Percentiles rank a stretch among this genome's conserved stretches.
Conservation (phyloP, 2,329 filamentous ascomycete genomes). For the Aureobasidium mangrovei region DNA sequence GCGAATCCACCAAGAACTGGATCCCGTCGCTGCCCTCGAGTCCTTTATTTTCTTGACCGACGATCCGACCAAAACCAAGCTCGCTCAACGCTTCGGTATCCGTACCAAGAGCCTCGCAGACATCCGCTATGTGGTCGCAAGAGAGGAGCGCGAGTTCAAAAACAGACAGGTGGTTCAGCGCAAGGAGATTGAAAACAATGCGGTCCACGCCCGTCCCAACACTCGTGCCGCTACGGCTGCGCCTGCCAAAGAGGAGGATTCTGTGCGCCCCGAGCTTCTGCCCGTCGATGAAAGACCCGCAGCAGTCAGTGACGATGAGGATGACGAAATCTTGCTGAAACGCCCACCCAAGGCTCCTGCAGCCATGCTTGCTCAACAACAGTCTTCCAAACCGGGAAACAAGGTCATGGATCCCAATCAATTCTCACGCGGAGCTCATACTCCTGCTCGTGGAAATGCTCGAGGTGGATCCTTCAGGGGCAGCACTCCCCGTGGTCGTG, state of each 20-base stretch:
- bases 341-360: constrained; percentile 25
- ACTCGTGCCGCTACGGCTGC: neutral
- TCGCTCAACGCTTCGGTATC: constrained; percentile 43
- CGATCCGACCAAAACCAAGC: constrained; percentile 36
- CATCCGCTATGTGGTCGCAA: constrained; percentile 39
- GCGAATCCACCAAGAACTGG: constrained; percentile 42
- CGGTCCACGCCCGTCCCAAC: neutral
- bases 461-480: constrained; percentile 21
- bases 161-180: constrained; percentile 25
- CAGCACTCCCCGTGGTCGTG: constrained; percentile 19
- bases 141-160: constrained; percentile 41
- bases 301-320: constrained; percentile 15
- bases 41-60: constrained; percentile 46
- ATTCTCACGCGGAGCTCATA: constrained; percentile 33
- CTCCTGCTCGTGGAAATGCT: constrained; percentile 15
- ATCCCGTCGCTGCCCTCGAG: constrained; percentile 39
- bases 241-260: neutral
- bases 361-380: constrained; percentile 24
- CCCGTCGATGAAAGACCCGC: constrained; percentile 15
- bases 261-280: neutral
- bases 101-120: constrained; percentile 42
- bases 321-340: constrained; percentile 21
- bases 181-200: constrained; percentile 15
- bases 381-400: constrained; percentile 12
- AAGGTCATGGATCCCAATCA: constrained; percentile 39